phyloP scores from a whole-genome alignment of 2,329 filamentous ascomycete genomes.

The Diaporthe citrichinensis region DNA sequence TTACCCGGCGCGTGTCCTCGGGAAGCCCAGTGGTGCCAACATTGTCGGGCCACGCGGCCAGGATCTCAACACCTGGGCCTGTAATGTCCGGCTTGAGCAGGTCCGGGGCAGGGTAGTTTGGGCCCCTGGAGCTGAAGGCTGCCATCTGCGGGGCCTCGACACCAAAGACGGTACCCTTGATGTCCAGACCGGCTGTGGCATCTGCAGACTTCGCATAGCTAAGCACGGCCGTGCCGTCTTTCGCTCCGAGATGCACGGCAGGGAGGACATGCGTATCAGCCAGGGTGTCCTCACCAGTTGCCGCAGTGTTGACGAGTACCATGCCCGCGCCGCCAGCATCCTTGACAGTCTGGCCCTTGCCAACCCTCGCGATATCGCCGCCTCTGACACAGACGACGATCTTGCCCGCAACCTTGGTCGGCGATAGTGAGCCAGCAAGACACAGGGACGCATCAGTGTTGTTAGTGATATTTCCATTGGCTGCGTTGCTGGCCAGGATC shows the following conservation, averaged over 20 bases:
- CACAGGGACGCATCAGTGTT: slow-evolving; percentile 2
- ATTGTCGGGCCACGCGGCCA: slow-evolving; percentile 39
- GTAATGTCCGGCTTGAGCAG: slow-evolving; percentile 42
- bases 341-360: slow-evolving; percentile 8
- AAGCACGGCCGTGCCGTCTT: background rate
- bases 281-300: background rate
- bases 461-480: background rate
- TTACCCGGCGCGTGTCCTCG: slow-evolving; percentile 22
- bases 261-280: slow-evolving; percentile 21
- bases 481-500: background rate
- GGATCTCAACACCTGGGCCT: slow-evolving; percentile 38
- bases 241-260: slow-evolving; percentile 5
- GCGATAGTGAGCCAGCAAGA: background rate
- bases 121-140: slow-evolving; percentile 40
- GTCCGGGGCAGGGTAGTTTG: slow-evolving; percentile 28
- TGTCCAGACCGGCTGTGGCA: background rate
- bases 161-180: background rate
- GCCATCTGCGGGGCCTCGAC: slow-evolving; percentile 40
- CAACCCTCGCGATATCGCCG: background rate
- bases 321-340: slow-evolving; percentile 3
- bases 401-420: slow-evolving; percentile 8
- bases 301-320: slow-evolving; percentile 12
- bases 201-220: background rate
- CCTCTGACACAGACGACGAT: slow-evolving; percentile 21
- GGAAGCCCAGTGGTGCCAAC: slow-evolving; percentile 8